phyloP scores from a whole-genome alignment of 768 basidiomycete species.

The Termitomyces sp. region DNA sequence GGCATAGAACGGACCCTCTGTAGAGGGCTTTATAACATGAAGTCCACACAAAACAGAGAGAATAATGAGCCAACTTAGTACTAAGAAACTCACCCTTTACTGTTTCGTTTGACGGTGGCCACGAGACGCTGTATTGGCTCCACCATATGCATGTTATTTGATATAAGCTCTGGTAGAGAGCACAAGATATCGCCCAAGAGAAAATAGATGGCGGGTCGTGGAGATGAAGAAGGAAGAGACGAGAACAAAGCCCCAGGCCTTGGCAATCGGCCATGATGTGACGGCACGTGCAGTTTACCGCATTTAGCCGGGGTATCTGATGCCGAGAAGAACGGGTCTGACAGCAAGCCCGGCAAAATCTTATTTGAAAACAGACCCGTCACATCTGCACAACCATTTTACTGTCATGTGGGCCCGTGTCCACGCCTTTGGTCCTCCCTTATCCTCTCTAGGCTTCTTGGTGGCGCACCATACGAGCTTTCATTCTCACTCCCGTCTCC shows the following conservation, averaged over 20 bases:
- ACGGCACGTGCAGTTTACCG: background rate
- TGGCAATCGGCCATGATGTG: background rate
- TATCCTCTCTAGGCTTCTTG: background rate
- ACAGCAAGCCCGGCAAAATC: background rate
- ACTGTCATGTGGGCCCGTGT: background rate
- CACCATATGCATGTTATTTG: background rate
- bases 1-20: background rate
- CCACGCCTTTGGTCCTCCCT: background rate
- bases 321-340: conserved; percentile 5
- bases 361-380: background rate
- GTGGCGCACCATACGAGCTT: background rate
- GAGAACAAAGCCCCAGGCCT: background rate
- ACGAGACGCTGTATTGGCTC: background rate
- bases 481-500: background rate
- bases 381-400: background rate
- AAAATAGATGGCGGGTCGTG: background rate
- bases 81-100: background rate
- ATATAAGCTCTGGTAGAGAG: background rate
- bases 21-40: background rate
- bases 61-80: background rate
- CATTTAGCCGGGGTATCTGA: background rate
- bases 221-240: background rate
- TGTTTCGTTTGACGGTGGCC: background rate
- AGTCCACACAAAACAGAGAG: background rate
- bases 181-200: background rate